phyloP scores from a whole-genome alignment of 2,329 filamentous ascomycete genomes.

The Lecanicillium sp. region DNA sequence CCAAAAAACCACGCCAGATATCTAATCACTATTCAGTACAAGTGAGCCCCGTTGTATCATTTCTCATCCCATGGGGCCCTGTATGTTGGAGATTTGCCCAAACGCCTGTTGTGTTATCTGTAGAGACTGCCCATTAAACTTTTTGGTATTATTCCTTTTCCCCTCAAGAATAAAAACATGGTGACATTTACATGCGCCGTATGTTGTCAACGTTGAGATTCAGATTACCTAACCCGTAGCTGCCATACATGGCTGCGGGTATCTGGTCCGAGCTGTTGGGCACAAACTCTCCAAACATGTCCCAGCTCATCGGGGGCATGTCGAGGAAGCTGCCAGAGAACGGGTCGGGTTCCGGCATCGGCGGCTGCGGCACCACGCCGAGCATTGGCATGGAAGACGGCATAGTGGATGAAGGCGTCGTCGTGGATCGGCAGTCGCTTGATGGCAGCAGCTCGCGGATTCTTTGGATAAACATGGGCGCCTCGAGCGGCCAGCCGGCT shows the following conservation, averaged over 20 bases:
- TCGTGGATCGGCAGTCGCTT: slow-evolving; percentile 9
- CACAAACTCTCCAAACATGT: slow-evolving; percentile 14
- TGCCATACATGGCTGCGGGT: slow-evolving; percentile 27
- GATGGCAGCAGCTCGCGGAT: slow-evolving; percentile 37
- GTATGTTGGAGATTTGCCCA: no score
- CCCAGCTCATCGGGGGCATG: slow-evolving; percentile 12
- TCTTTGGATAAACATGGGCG: slow-evolving; percentile 40
- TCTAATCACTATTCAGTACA: no score
- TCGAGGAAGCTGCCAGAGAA: slow-evolving; percentile 6
- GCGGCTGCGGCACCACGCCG: slow-evolving; percentile 6
- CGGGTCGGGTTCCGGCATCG: slow-evolving; percentile 1
- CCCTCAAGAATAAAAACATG: background rate
- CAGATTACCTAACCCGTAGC: slow-evolving; percentile 24
- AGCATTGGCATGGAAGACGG: slow-evolving; percentile 10
- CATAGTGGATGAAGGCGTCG: background rate
- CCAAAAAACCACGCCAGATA: no score
- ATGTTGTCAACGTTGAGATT: slow-evolving; percentile 14
- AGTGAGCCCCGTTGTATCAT: no score
- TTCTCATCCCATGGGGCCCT: no score
- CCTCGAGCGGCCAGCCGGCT: slow-evolving; percentile 32
- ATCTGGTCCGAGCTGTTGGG: slow-evolving; percentile 24
- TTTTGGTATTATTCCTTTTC: no score
- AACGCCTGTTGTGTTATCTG: no score
- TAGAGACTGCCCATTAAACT: no score
- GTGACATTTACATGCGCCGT: slow-evolving; percentile 7